These are phyloP conservation scores for Skeletonema tropicum DNA, from an alignment of 108 stramenopile genomes.

Conservation along the genomic window DNA sequence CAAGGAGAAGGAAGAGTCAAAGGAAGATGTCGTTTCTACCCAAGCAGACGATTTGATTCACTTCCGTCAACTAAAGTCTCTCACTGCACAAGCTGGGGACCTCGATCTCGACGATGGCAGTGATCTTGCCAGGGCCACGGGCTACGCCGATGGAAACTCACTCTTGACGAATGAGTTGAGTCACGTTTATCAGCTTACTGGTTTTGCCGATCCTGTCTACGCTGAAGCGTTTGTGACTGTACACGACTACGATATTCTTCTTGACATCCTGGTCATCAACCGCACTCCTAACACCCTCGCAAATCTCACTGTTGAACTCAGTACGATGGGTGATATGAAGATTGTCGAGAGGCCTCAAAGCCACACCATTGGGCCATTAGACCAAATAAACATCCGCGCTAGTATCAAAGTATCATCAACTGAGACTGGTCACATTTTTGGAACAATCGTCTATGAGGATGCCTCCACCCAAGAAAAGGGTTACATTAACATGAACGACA, in stretches of 20 bases:
- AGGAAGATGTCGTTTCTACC: conserved; percentile 54
- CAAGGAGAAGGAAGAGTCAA: conserved; percentile 61
- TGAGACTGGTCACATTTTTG: conserved; percentile 99
- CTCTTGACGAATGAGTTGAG: conserved; percentile 73
- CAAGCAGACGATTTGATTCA: conserved; percentile 98
- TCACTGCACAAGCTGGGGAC: conserved; percentile 87
- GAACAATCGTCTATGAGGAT: conserved; percentile 98
- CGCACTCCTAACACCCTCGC: conserved; percentile 96
- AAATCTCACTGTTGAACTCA: conserved; percentile 96
- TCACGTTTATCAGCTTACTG: conserved; percentile 97
- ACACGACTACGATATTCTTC: conserved; percentile 98
- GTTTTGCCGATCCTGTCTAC: conserved; percentile 98
- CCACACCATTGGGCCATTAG: conserved; percentile 95
- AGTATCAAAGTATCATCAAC: conserved; percentile 99
- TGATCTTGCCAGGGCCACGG: conserved; percentile 95
- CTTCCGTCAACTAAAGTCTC: conserved; percentile 95
- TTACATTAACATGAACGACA: conserved; percentile 97
- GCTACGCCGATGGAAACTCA: conserved; percentile 68
- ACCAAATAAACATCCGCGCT: conserved; percentile 93
- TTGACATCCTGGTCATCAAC: conserved; percentile 98
- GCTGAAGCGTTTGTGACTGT: conserved; percentile 98
- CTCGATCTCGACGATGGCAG: conserved; percentile 98
- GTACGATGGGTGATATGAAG: conserved; percentile 99
- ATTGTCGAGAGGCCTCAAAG: conserved; percentile 98
- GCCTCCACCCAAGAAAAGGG: conserved; percentile 90